Evolutionary conservation across 768 basidiomycete genomes (phyloP), one percentile per base, ranked within the genome.

Genomic region (Leccinum ochraceum): DNA sequence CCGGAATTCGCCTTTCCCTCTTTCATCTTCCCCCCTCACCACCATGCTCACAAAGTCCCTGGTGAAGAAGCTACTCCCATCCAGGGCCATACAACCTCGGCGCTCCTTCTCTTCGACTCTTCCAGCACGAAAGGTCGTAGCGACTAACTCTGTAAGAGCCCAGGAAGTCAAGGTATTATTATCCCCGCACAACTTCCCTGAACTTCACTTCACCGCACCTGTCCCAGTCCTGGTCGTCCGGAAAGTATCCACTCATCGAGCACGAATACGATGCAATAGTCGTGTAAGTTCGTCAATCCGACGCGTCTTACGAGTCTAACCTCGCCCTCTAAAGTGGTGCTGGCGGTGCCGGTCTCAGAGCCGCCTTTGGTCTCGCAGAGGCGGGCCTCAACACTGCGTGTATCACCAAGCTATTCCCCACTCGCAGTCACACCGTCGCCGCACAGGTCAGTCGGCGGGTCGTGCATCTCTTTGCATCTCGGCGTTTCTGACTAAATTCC

Each of bases 201-300:
- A 10, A 28, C 48, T 11, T 49, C 36, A 16, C 49, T 59, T 65
- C 57, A 65, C 57, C 30, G 16, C 46, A 50, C 28, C 39, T 58
- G 48, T 49, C 67, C 52, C 63, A 90, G 86, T 86, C 86, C 39
- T 89, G 87, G 87, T 83, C 87, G 51, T 89, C 87, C 44, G 92
- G 90, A 54, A 93, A 95, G 73, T 99, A 98, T 74, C 94, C 96
- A 20, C 81, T 99, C 63, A 95, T 99, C 67, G 97, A 99, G 74
- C 97, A 99, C 74, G 95, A 98, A 75, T 98, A 94, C 76, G 96
- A 99, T 81, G 96, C 96, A 17, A 89, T 99, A 68, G 96, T 98
- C 60, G 94, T 98, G 94, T 97, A 72, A 77, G 95, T 83, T n/a
- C 42, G n/a, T 24, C 22, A 3, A 16, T 52, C 6, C 11, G 59